Base-by-base conservation (phyloP, 2,329 filamentous ascomycete species). In the Xylariaceae sp. region DNA sequence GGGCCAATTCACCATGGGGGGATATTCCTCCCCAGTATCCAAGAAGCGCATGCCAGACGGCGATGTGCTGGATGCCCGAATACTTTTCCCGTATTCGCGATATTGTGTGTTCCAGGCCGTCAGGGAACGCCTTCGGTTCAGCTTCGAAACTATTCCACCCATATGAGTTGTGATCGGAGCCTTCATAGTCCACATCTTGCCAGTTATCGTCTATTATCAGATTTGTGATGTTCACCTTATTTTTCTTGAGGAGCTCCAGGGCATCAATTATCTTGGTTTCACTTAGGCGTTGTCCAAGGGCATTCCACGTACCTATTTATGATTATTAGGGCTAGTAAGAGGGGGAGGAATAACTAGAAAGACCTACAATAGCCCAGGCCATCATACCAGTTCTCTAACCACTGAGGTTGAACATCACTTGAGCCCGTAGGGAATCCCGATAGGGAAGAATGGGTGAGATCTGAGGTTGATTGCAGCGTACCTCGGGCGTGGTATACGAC, bases 181-280 rank as follows among this genome's bases (percentile, higher is more conserved):
- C 73, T 20, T 61, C 56, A 22, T 73, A 67, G 53, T 79, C 80
- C 37, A 95, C 75, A 7, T 85, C 80, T 65, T 95, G 91, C 93
- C 93, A 98, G 57, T 94, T 95, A 62, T 98, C 93, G 57, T 98
- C 93, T 51, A 98, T 95, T 50, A 97, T 95, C 2, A 98, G 74
- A 58, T 83, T 95, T 0, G 82, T 84, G 37, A 97, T 76, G 34
- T 85, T 82, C 59, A 98, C 88, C 1, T 83, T 78, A 45, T 86
- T 77, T 22, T 81, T 72, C 4, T 83, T 77, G 10, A 98, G 70
- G 2, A 77, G 75, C 47, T 89, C 80, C 1, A 97, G 71, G 1
- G 91, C 89, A 33, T 81, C 66, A 11, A 90, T 72, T 12, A 98
- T 79, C 57, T 89, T 94, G 17, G 88, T 74, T 49, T 92, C 87